Evolutionary conservation across 805 yeast species (phyloP).

Genomic region (Cyberlindnera nakhonratchasimensis): DNA sequence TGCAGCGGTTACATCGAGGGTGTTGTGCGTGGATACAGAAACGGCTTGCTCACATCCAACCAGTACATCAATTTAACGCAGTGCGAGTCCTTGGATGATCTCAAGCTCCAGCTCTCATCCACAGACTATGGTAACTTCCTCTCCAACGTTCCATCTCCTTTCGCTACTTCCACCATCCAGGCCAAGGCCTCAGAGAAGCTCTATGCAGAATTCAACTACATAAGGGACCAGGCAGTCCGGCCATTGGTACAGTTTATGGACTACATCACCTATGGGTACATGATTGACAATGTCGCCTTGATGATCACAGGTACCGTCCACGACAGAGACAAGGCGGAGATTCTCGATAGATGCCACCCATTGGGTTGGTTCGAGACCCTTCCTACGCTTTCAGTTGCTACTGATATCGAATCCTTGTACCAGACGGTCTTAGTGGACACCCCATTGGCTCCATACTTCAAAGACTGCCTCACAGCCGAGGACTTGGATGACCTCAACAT

Average conservation of each 20-base stretch:
- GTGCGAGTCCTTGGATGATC: constrained; percentile 92
- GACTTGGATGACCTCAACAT: constrained; percentile 94
- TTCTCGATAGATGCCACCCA: constrained; percentile 90
- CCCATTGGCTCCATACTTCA: constrained; percentile 95
- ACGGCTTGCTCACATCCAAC: constrained; percentile 69
- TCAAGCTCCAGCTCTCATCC: constrained; percentile 89
- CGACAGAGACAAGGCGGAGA: constrained; percentile 86
- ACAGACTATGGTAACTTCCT: constrained; percentile 94
- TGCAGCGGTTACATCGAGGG: constrained; percentile 83
- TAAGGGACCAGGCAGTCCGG: constrained; percentile 79
- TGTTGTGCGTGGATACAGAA: constrained; percentile 89
- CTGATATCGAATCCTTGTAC: constrained; percentile 91
- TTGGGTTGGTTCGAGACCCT: constrained; percentile 98
- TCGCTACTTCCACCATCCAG: constrained; percentile 85
- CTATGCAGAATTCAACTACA: constrained; percentile 79
- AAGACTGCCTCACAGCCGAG: constrained; percentile 78
- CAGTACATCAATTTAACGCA: constrained; percentile 93
- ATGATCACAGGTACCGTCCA: constrained; percentile 97
- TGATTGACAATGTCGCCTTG: constrained; percentile 95
- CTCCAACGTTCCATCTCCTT: constrained; percentile 75
- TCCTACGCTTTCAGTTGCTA: constrained; percentile 91
- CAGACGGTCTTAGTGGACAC: constrained; percentile 92
- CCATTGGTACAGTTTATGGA: constrained; percentile 82
- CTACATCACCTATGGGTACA: constrained; percentile 90
- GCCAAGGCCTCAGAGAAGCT: constrained; percentile 70